Conservation (phyloP, 139 green algal genomes). For the Ettlia oleoabundans region DNA sequence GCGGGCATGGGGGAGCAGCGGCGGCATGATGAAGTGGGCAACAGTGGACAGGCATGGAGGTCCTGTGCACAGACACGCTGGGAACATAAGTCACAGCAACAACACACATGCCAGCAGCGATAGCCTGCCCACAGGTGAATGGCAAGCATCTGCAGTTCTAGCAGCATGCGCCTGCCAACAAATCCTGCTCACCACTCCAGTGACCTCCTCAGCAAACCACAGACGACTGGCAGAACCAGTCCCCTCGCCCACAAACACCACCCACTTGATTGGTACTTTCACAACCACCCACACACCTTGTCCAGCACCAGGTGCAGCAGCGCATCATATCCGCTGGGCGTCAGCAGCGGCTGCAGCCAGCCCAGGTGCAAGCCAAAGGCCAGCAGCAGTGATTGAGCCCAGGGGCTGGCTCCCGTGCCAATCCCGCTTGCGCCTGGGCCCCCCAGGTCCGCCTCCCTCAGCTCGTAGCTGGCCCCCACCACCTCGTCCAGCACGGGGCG, state of each 20-base stretch:
- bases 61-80: too few species aligned
- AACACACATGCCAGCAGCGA: too few species aligned
- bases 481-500: constrained; percentile 78
- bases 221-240: background rate
- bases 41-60: too few species aligned
- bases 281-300: constrained; percentile 34
- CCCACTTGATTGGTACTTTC: too few species aligned
- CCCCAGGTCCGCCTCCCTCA: constrained; percentile 70
- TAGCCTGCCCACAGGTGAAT: too few species aligned
- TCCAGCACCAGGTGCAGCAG: constrained; percentile 81
- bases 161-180: too few species aligned
- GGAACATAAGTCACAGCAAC: too few species aligned
- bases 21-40: too few species aligned
- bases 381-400: constrained; percentile 77
- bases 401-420: constrained; percentile 75
- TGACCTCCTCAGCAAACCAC: background rate
- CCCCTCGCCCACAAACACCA: background rate
- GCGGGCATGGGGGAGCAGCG: too few species aligned
- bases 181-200: too few species aligned
- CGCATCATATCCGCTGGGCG: constrained; percentile 72
- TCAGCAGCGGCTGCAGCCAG: constrained; percentile 82
- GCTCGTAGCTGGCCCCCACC: constrained; percentile 68
- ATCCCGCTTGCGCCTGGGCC: constrained; percentile 15
- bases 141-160: too few species aligned
- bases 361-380: constrained; percentile 59